phyloP scores from a whole-genome alignment of 2,329 filamentous ascomycete species.

The Exophiala aquamarina region DNA sequence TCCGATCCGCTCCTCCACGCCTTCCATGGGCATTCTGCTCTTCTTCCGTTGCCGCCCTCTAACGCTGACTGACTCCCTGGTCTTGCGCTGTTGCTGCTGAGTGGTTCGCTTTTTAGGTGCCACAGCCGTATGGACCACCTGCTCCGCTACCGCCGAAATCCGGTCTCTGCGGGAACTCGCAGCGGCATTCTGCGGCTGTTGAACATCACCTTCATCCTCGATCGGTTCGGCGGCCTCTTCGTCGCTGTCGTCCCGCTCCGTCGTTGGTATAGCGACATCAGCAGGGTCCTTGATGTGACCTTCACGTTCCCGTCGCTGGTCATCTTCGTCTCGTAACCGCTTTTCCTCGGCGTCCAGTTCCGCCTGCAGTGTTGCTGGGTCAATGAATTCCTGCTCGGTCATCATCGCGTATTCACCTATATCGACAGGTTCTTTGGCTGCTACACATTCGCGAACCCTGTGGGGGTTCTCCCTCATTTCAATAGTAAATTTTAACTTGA shows the following conservation, averaged over 20 bases:
- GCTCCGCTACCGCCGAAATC: constrained; percentile 14
- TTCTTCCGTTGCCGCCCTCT: constrained; percentile 18
- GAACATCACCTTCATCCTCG: constrained; percentile 3
- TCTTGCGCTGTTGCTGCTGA: constrained; percentile 7
- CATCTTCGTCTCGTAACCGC: constrained; percentile 42
- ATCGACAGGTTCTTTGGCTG: constrained; percentile 44
- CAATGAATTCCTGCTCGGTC: constrained; percentile 46
- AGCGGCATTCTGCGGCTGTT: background rate
- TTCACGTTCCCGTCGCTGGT: constrained; percentile 27
- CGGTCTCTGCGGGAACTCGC: constrained; percentile 5
- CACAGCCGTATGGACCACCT: constrained; percentile 9
- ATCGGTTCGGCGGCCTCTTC: background rate
- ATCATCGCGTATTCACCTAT: constrained; percentile 46
- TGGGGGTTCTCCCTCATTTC: constrained; percentile 59
- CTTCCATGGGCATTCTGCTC: constrained; percentile 20
- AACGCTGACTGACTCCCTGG: constrained; percentile 12
- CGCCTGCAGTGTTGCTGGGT: constrained; percentile 47
- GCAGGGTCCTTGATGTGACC: constrained; percentile 28
- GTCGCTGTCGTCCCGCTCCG: constrained; percentile 33
- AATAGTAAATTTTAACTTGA: constrained; percentile 64
- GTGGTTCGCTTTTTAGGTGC: constrained; percentile 13
- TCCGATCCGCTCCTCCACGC: constrained; percentile 24
- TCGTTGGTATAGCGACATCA: constrained; percentile 32
- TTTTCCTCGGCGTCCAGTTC: constrained; percentile 46
- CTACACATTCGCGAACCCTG: constrained; percentile 53